Evolutionary conservation across 1,284 basidiomycete species (phyloP), one percentile per base, ranked within the genome.

Genomic region (Leccinum ponderosum): DNA sequence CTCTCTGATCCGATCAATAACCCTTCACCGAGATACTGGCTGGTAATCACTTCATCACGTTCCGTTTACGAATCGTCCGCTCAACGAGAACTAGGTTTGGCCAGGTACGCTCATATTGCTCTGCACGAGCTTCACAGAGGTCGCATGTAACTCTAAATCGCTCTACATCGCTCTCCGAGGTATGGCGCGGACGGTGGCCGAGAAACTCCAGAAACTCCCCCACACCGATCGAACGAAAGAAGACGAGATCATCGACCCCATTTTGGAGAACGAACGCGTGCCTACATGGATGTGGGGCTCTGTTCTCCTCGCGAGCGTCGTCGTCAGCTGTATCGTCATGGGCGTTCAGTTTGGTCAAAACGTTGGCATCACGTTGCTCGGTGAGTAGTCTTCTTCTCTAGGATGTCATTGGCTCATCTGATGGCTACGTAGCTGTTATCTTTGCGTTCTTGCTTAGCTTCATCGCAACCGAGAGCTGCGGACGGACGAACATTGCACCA

Each of bases 31-130:
- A 25, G 56, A 17, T 57, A 57, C 25, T 57, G 56, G 56, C 47
- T 57, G 6, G 56, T 57, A 57, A 17, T n/a, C 12, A 11, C 11
- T 6, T 17, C n/a, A 14, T 52, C 33, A 12, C 17, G 12, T 48
- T 6, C 17, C 25, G 9, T 20, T 29, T 20, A 20, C 12, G 47
- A 14, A 22, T 29, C 22, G 7, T 27, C 4, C 51, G 7, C 47
- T 48, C n/a, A 44, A 39, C 29, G 20, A 35, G 22, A 12, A 14
- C 6, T 11, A 66, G 64, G 76, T 89, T 47, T 90, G 87, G 87
- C 86, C 86, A 31, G 87, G 87, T 69, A 83, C 89, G 56, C 69
- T 82, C 48, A 80, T 83, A 69, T 80, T 82, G 77, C 75, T 82
- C 66, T 62, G 81, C 55, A 83, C 81, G 70, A 83, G 81, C 55